Conservation (phyloP, 768 basidiomycete genomes). For the Daedaleopsis nitida region DNA sequence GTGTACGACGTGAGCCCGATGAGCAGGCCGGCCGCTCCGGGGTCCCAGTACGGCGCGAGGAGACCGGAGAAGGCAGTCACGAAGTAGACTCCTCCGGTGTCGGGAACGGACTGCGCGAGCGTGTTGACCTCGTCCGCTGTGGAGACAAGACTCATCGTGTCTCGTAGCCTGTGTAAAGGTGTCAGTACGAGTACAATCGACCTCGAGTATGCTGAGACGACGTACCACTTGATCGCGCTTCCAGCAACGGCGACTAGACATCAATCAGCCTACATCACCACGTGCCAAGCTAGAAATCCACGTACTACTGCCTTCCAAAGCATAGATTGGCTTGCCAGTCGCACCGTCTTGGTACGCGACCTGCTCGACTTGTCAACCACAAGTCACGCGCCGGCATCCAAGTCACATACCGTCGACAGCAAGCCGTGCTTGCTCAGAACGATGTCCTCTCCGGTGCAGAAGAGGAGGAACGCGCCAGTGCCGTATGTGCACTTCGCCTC, state of each 20-base stretch:
- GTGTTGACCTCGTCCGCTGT: slow-evolving; percentile 83
- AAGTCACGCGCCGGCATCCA: background rate
- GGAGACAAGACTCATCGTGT: slow-evolving; percentile 83
- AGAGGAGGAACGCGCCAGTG: slow-evolving; percentile 94
- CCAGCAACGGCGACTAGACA: slow-evolving; percentile 91
- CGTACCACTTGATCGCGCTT: slow-evolving; percentile 88
- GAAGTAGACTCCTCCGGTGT: slow-evolving; percentile 91
- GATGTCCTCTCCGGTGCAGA: slow-evolving; percentile 88
- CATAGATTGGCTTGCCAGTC: slow-evolving; percentile 79
- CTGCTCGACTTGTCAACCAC: slow-evolving; percentile 37
- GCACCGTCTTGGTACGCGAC: slow-evolving; percentile 90
- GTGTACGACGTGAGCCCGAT: slow-evolving; percentile 90
- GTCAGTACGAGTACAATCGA: background rate
- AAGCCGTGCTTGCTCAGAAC: slow-evolving; percentile 86
- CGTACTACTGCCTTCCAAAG: slow-evolving; percentile 92
- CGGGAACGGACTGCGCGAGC: slow-evolving; percentile 73
- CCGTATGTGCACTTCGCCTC: slow-evolving; percentile 99
- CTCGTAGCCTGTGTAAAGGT: slow-evolving; percentile 63
- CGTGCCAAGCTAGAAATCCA: slow-evolving; percentile 11
- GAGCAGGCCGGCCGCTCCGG: slow-evolving; percentile 82
- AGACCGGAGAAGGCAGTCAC: slow-evolving; percentile 96
- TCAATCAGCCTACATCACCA: background rate
- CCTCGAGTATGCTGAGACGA: background rate
- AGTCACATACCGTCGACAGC: slow-evolving; percentile 71
- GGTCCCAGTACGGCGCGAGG: slow-evolving; percentile 98